These are phyloP conservation scores for Echria macrotheca DNA, from an alignment of 495 filamentous ascomycete genomes.

Conservation along the genomic window DNA sequence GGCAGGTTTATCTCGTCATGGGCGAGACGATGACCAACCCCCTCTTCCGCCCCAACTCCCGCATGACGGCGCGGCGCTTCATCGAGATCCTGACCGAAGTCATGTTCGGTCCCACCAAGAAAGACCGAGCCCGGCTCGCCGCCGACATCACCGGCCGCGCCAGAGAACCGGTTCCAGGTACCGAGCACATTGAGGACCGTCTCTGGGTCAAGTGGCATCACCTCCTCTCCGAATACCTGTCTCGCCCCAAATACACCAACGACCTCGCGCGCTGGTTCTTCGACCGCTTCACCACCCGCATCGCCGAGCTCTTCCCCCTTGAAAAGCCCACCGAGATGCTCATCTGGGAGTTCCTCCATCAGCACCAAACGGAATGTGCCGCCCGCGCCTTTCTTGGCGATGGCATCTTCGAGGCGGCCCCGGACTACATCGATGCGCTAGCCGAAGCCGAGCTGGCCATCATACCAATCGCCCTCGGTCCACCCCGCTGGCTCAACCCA, in stretches of 20 bases:
- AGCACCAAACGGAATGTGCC: not conserved
- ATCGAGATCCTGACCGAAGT: not conserved
- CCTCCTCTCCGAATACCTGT: constrained; percentile 1
- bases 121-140: not conserved
- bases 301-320: not conserved
- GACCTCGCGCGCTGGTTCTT: not conserved
- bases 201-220: not conserved
- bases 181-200: constrained; percentile 4
- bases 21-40: constrained; percentile 5
- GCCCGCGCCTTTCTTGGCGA: not conserved
- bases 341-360: not conserved
- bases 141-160: not conserved
- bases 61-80: not conserved
- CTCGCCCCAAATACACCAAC: not conserved
- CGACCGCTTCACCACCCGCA: not conserved
- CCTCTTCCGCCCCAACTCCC: constrained; percentile 4
- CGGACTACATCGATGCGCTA: not conserved
- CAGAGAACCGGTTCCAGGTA: not conserved
- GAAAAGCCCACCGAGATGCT: not conserved
- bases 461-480: not conserved
- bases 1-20: not conserved
- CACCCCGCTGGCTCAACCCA: not conserved
- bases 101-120: not conserved
- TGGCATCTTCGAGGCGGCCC: not conserved
- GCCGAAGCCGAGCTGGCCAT: not conserved